Conservation (phyloP, 2,329 filamentous ascomycete genomes). For the Clathrospora elynae region DNA sequence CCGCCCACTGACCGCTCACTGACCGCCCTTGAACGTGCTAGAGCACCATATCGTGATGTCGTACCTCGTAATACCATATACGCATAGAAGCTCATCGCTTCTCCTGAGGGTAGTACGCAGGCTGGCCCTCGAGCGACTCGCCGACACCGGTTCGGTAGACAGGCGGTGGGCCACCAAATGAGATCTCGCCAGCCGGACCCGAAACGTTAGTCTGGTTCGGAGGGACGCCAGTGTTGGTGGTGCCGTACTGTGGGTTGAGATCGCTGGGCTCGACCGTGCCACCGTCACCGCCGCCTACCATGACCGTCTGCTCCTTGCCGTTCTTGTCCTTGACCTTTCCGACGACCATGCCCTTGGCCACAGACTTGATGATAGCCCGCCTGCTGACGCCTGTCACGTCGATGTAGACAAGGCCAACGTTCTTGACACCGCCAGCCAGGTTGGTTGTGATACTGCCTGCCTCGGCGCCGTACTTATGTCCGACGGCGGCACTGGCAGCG, state of each 20-base stretch:
- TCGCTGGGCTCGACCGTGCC: slow-evolving; percentile 51
- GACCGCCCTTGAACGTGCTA: background rate
- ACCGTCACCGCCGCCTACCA: slow-evolving; percentile 71
- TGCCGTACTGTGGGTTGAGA: slow-evolving; percentile 36
- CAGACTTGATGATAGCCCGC: slow-evolving; percentile 87
- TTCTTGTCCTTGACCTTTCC: slow-evolving; percentile 77
- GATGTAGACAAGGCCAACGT: slow-evolving; percentile 95
- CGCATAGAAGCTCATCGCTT: slow-evolving; percentile 30
- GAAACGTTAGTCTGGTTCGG: slow-evolving; percentile 27
- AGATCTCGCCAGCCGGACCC: slow-evolving; percentile 38
- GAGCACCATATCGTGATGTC: slow-evolving; percentile 22
- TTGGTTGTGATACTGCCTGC: slow-evolving; percentile 77
- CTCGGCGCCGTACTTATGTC: slow-evolving; percentile 87
- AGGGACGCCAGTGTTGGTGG: slow-evolving; percentile 37
- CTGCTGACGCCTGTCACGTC: slow-evolving; percentile 92
- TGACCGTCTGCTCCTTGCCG: slow-evolving; percentile 66
- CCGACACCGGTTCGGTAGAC: slow-evolving; percentile 44
- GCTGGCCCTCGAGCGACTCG: slow-evolving; percentile 44
- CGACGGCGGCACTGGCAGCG: slow-evolving; percentile 83
- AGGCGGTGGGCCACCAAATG: slow-evolving; percentile 45
- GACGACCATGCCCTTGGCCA: slow-evolving; percentile 93
- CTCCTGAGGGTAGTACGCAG: slow-evolving; percentile 43
- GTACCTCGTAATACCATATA: slow-evolving; percentile 23
- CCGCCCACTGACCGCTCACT: background rate
- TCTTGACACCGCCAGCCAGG: slow-evolving; percentile 87